Percentiles rank a stretch among this genome's conserved stretches.
These are phyloP conservation scores for Hirsutella minnesotensis DNA, from an alignment of 2,329 filamentous ascomycete species.

Conservation along the genomic window DNA sequence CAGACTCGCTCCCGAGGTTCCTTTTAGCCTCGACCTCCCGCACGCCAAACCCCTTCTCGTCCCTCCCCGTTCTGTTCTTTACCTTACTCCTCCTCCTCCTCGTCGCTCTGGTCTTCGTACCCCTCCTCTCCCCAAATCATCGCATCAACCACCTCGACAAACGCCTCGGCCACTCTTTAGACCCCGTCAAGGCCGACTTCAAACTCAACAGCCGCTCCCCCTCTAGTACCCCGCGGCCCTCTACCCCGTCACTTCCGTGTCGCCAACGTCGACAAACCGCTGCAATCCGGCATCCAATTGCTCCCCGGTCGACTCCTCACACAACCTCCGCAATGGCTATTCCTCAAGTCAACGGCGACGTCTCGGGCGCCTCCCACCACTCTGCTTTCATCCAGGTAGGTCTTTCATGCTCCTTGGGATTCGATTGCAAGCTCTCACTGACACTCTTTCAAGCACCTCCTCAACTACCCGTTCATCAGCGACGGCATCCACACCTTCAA, in stretches of 20 bases:
- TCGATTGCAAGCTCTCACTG: not conserved
- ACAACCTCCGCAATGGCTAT: conserved; percentile 19
- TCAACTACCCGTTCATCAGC: conserved; percentile 71
- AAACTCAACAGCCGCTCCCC: too few relatives aligned
- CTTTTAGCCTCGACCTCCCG: conserved; percentile 3
- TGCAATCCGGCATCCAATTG: too few relatives aligned
- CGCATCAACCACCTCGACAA: too few relatives aligned
- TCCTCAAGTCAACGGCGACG: conserved; percentile 39
- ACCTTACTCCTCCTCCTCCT: not conserved
- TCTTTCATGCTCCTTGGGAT: too few relatives aligned
- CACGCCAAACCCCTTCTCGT: not conserved
- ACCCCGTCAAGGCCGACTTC: too few relatives aligned
- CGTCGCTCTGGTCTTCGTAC: not conserved
- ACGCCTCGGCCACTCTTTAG: too few relatives aligned
- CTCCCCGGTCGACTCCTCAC: too few relatives aligned
- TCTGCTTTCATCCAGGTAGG: conserved; percentile 40
- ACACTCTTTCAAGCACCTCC: conserved; percentile 53
- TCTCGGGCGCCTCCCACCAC: conserved; percentile 25
- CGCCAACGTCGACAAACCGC: too few relatives aligned
- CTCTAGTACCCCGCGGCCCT: too few relatives aligned
- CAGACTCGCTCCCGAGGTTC: not conserved
- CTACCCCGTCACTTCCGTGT: too few relatives aligned
- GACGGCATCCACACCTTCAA: conserved; percentile 72
- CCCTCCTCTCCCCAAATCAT: not conserved
- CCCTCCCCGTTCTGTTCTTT: not conserved